Conservation (phyloP, 257 asterid species). For the Ophiorrhiza pumila region DNA sequence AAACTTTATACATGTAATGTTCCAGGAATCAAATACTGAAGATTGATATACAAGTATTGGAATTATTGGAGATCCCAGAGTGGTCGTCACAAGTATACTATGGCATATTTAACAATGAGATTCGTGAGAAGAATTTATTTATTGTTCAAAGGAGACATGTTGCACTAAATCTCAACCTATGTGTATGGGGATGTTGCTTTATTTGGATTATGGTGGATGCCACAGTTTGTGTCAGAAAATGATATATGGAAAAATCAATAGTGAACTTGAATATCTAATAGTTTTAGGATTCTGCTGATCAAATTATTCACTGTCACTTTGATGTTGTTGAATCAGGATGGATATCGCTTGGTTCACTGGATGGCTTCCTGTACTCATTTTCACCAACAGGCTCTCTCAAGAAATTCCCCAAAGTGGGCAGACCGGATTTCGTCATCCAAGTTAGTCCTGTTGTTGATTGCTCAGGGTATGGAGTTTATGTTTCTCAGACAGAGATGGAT, state of each 20-base stretch:
- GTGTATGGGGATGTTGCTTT: too few relatives aligned
- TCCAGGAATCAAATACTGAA: neutral
- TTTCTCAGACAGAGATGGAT: conserved; percentile 70
- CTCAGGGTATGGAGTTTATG: conserved; percentile 69
- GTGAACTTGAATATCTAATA: neutral
- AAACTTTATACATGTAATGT: neutral
- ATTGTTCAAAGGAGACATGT: neutral
- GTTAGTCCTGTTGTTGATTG: conserved; percentile 76
- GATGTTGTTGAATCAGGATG: conserved; percentile 66
- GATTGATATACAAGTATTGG: neutral
- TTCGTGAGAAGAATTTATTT: neutral
- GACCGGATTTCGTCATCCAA: conserved; percentile 56
- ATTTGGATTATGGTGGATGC: too few relatives aligned
- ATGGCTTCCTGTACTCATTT: conserved; percentile 82
- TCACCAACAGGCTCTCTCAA: conserved; percentile 60
- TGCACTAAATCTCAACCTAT: neutral
- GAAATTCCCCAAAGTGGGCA: conserved; percentile 49
- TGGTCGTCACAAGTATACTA: too few relatives aligned
- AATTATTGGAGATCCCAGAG: neutral
- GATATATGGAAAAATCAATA: neutral
- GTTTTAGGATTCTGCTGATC: neutral
- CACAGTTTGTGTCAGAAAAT: too few relatives aligned
- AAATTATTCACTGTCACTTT: neutral
- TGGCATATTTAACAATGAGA: neutral
- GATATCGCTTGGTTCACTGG: conserved; percentile 89